Base-by-base conservation (phyloP, 805 yeast species). In the Spathaspora boniae region DNA sequence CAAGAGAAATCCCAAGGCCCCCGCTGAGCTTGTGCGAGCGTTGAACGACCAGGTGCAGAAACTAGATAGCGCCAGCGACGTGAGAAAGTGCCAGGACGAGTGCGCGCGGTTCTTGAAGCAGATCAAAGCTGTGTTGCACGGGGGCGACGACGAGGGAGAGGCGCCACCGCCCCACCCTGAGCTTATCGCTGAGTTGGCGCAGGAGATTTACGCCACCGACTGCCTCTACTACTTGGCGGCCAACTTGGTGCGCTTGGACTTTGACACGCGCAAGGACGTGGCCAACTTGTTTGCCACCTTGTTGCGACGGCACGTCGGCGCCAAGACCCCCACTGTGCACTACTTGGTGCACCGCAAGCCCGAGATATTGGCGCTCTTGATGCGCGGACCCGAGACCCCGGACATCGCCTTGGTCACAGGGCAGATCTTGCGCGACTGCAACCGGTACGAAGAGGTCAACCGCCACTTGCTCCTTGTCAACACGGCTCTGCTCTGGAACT, bases 231-330 rank as follows among this genome's bases (percentile, higher is more conserved):
- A 70, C 16, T 60, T 93, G 42, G 66, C 86, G 9, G 54, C 63
- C 14, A 74, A 80, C 49, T 63, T 93, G 37, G 64, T 63, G n/a
- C 68, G 70, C 22, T 70, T 93, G 37, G 96, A 87, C 44, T 89
- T 93, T 60, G 98, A 93, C 54, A 78, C 94, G 29, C 70, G 96
- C 37, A 88, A 91, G 50, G 93, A 86, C 47, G 91, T 87, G 11
- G 72, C 78, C 4, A 65, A 76, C 4, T 56, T 93, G 34, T 87
- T 88, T 54, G 75, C 80, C 43, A 80, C 86, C 4, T 70, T 94
- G 27, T 70, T 93, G 43, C 78, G 89, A 48, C 78, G 95, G 35
- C 83, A 82, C 44, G 76, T 80, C 25, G 91, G 87, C 28, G 75
- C 69, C 46, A 74, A 87, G 46, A 75, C 82, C 6, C 96, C 96